phyloP scores from a whole-genome alignment of 192 early-diverging fungal species.

The Backusella mclennaniae region DNA sequence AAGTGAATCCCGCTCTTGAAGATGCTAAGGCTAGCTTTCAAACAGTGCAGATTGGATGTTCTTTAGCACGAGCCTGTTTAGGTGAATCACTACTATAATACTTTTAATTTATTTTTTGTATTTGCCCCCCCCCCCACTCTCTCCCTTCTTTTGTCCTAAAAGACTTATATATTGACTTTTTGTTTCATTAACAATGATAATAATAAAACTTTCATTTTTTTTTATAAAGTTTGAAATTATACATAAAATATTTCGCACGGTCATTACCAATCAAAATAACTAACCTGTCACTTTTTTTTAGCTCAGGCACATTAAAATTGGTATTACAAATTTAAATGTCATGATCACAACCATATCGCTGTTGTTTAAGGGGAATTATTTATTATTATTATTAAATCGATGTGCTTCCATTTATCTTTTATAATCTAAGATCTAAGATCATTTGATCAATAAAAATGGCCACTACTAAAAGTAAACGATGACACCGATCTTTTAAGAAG shows the following conservation, averaged over 20 bases:
- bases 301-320: neutral
- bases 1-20: slow-evolving; percentile 90
- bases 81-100: slow-evolving; percentile 78
- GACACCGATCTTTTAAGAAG: neutral
- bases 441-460: too few species aligned
- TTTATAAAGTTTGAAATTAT: neutral
- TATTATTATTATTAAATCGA: too few species aligned
- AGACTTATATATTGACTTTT: neutral
- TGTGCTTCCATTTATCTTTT: too few species aligned
- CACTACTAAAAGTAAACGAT: too few species aligned
- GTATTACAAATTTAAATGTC: neutral
- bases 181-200: neutral
- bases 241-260: neutral
- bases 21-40: slow-evolving; percentile 72
- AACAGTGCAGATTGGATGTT: slow-evolving; percentile 91
- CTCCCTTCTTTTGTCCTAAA: neutral
- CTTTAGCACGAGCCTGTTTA: slow-evolving; percentile 78
- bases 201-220: neutral
- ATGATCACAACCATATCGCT: too few species aligned
- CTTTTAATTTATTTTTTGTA: neutral
- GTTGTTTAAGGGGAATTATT: too few species aligned
- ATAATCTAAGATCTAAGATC: too few species aligned
- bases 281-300: neutral
- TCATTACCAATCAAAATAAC: neutral
- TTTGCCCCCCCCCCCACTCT: neutral